These are phyloP conservation scores for Leishmania mexicana DNA, from an alignment of 208 protist genomes.

Conservation along the genomic window DNA sequence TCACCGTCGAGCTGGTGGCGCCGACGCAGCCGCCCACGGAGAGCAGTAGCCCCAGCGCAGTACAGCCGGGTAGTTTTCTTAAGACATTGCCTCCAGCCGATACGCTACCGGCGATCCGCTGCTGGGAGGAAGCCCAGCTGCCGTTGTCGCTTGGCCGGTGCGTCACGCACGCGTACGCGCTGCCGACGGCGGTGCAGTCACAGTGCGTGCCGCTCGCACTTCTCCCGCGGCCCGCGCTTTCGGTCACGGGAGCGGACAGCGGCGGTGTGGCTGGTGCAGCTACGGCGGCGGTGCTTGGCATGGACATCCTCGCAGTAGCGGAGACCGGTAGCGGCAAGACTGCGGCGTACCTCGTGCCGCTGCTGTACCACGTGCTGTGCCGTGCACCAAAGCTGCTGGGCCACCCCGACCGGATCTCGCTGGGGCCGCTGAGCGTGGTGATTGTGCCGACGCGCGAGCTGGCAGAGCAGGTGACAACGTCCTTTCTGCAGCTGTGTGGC, in stretches of 20 bases:
- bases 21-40: background rate
- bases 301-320: constrained; percentile 90
- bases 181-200: constrained; percentile 80
- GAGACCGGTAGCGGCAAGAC: constrained; percentile 96
- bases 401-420: constrained; percentile 52
- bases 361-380: constrained; percentile 70
- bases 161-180: constrained; percentile 42
- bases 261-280: background rate
- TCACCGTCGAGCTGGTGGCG: constrained; percentile 59
- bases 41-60: background rate
- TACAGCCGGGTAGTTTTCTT: background rate
- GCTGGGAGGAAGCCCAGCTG: constrained; percentile 80
- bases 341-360: constrained; percentile 89
- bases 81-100: constrained; percentile 15
- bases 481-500: constrained; percentile 25
- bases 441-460: constrained; percentile 94
- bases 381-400: constrained; percentile 57
- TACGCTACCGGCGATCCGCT: constrained; percentile 54
- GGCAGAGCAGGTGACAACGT: constrained; percentile 85
- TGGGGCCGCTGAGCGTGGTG: constrained; percentile 87
- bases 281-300: constrained; percentile 11
- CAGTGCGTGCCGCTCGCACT: constrained; percentile 76
- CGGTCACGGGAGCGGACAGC: background rate
- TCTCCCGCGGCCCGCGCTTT: background rate
- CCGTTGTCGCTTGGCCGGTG: constrained; percentile 63